Evolutionary conservation across 2,329 filamentous ascomycete genomes (phyloP).

Genomic region (Aspergillus sergii): DNA sequence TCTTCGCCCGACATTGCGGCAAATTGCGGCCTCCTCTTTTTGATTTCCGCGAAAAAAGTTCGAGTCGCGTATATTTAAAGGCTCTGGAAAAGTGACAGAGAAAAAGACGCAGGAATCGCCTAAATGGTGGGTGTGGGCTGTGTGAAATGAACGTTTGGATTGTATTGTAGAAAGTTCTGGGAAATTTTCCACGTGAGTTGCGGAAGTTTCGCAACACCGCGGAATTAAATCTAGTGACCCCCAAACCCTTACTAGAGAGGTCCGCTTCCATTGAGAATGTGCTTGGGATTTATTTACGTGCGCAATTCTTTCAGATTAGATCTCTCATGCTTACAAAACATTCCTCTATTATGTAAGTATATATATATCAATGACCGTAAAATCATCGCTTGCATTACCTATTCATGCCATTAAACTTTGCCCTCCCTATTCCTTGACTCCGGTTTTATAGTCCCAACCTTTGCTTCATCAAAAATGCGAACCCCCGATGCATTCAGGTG

Average conservation of each 20-base stretch:
- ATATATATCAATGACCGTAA: conserved; percentile 9
- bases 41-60: background rate
- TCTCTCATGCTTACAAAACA: background rate
- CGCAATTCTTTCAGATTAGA: background rate
- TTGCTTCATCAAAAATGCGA: background rate
- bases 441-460: background rate
- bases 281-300: background rate
- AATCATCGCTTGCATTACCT: conserved; percentile 22
- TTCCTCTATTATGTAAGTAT: background rate
- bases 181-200: conserved; percentile 22
- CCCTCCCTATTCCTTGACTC: conserved; percentile 10
- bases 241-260: background rate
- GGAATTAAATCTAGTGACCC: background rate
- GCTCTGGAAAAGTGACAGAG: background rate
- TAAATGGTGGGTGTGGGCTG: background rate
- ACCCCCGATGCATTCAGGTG: background rate
- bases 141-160: background rate
- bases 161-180: conserved; percentile 7
- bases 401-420: conserved; percentile 12
- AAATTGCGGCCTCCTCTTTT: background rate
- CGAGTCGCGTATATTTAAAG: conserved; percentile 9
- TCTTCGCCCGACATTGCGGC: conserved; percentile 28
- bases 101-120: background rate
- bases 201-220: background rate
- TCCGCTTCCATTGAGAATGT: background rate